Evolutionary conservation across 371 early-diverging fungal genomes (phyloP).

Genomic region (Rhizopus sp.): DNA sequence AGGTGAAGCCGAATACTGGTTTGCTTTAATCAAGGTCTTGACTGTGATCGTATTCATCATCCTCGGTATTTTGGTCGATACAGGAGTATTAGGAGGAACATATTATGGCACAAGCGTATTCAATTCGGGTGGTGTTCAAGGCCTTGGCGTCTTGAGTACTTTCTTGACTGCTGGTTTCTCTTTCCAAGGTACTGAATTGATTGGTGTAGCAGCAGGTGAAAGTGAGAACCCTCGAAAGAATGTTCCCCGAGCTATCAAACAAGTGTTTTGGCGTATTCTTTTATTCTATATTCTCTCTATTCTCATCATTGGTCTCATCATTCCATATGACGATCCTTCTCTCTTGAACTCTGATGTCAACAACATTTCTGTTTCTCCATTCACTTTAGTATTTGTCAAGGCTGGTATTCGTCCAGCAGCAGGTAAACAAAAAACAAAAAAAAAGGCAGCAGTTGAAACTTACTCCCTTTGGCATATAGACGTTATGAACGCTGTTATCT

Average conservation of each 20-base stretch:
- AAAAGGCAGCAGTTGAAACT: neutral
- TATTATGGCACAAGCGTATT: conserved; percentile 37
- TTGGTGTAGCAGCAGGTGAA: conserved; percentile 79
- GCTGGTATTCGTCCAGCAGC: conserved; percentile 51
- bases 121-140: conserved; percentile 35
- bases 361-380: conserved; percentile 65
- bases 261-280: conserved; percentile 57
- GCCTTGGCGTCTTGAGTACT: conserved; percentile 38
- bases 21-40: conserved; percentile 67
- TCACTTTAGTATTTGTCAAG: conserved; percentile 65
- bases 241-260: conserved; percentile 57
- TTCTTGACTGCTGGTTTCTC: conserved; percentile 84
- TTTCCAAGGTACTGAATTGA: conserved; percentile 86
- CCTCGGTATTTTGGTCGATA: conserved; percentile 60
- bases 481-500: conserved; percentile 47
- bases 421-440: conserved; percentile 10
- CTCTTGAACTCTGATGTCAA: conserved; percentile 48
- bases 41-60: conserved; percentile 68
- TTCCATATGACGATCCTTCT: conserved; percentile 60
- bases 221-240: conserved; percentile 71
- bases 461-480: conserved; percentile 15
- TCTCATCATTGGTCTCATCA: conserved; percentile 68
- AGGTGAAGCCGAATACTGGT: conserved; percentile 69
- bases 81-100: conserved; percentile 51
- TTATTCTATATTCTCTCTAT: conserved; percentile 68